These are phyloP conservation scores for Apium graveolens DNA, from an alignment of 129 eudicot genomes.

Conservation along the genomic window DNA sequence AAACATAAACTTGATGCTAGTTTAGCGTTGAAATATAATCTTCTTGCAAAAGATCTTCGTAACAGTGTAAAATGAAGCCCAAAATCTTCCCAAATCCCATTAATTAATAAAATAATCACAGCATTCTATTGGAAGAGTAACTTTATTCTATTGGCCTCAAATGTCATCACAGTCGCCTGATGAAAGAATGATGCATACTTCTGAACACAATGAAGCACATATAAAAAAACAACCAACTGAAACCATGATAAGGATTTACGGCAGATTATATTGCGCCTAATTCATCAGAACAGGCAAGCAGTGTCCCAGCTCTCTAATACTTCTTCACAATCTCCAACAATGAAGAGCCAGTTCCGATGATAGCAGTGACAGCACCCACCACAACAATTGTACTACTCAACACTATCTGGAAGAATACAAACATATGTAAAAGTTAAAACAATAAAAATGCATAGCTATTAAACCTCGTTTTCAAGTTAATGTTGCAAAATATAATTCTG, in stretches of 20 bases:
- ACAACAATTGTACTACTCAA: conserved; percentile 44
- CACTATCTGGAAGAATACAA: conserved; percentile 30
- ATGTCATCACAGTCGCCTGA: too few relatives aligned
- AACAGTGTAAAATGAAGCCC: too few relatives aligned
- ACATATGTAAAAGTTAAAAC: not conserved
- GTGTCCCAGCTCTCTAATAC: conserved; percentile 8
- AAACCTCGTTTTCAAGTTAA: not conserved
- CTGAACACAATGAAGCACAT: not conserved
- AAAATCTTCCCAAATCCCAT: too few relatives aligned
- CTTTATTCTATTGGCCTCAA: too few relatives aligned
- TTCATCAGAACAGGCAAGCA: not conserved
- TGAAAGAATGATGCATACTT: not conserved
- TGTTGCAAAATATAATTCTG: not conserved
- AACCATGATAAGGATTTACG: not conserved
- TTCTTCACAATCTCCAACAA: conserved; percentile 28
- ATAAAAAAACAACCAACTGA: not conserved
- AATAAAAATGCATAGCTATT: not conserved
- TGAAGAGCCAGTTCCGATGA: conserved; percentile 61
- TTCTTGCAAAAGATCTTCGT: too few relatives aligned
- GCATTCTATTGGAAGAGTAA: too few relatives aligned
- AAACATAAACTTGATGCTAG: too few relatives aligned
- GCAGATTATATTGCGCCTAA: not conserved
- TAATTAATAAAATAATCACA: too few relatives aligned
- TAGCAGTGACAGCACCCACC: conserved; percentile 49
- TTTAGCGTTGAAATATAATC: too few relatives aligned